phyloP scores from a whole-genome alignment of 768 basidiomycete species.

The Serendipita sp. region DNA sequence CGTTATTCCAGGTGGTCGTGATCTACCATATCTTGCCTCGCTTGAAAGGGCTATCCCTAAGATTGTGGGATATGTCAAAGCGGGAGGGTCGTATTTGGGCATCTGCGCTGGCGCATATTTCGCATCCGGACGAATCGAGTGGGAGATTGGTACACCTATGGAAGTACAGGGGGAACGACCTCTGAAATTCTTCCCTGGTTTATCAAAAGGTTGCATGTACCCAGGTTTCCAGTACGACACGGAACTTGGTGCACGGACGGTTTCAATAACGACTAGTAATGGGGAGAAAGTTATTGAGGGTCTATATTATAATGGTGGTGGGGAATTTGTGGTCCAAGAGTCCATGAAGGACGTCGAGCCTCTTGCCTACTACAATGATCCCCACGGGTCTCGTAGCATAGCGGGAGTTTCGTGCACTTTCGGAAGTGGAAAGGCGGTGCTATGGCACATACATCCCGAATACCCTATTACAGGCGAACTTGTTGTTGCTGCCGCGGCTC shows the following conservation, averaged over 20 bases:
- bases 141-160: constrained; percentile 23
- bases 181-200: constrained; percentile 27
- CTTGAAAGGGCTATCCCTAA: constrained; percentile 24
- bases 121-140: constrained; percentile 24
- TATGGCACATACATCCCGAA: constrained; percentile 47
- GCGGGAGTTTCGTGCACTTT: constrained; percentile 25
- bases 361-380: constrained; percentile 23
- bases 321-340: constrained; percentile 21
- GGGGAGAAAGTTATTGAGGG: constrained; percentile 15
- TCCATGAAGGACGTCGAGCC: constrained; percentile 15
- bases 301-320: constrained; percentile 31
- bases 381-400: constrained; percentile 14
- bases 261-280: constrained; percentile 16
- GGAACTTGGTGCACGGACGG: constrained; percentile 26
- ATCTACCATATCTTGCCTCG: constrained; percentile 24
- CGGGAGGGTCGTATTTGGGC: constrained; percentile 56
- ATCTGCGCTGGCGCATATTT: constrained; percentile 47
- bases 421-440: constrained; percentile 32
- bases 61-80: constrained; percentile 43
- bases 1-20: constrained; percentile 51
- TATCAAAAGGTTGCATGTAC: constrained; percentile 25
- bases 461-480: constrained; percentile 30
- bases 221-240: constrained; percentile 27
- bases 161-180: constrained; percentile 26
- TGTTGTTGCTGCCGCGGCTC: constrained; percentile 14